Evolutionary conservation across 1,284 basidiomycete genomes (phyloP).

Genomic region (Caloboletus firmus): DNA sequence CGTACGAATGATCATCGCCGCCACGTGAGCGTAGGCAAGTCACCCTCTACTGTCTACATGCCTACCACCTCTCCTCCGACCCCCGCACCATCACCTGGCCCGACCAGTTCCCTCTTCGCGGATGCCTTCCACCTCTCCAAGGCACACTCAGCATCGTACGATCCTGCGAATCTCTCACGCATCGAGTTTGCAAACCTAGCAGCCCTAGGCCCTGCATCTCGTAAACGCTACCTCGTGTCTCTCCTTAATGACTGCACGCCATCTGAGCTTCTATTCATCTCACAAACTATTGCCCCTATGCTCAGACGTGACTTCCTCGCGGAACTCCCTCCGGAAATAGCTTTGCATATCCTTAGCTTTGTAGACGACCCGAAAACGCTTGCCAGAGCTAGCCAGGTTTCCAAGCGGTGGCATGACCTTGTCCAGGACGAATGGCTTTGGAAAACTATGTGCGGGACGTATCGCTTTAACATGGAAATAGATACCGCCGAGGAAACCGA

Average conservation of each 20-base stretch:
- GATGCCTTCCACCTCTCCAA: conserved; percentile 20
- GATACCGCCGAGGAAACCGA: conserved; percentile 12
- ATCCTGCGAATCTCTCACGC: conserved; percentile 34
- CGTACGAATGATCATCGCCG: conserved; percentile 17
- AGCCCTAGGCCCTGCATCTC: conserved; percentile 40
- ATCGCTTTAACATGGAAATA: conserved; percentile 47
- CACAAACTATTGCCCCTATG: conserved; percentile 72
- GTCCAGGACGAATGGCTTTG: conserved; percentile 85
- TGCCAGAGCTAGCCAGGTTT: conserved; percentile 71
- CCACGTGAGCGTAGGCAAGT: conserved; percentile 18
- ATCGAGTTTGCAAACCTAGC: conserved; percentile 40
- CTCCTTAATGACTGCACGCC: conserved; percentile 68
- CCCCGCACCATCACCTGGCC: conserved; percentile 63
- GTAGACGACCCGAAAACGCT: conserved; percentile 83
- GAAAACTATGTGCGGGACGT: conserved; percentile 73
- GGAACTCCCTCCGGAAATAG: conserved; percentile 83
- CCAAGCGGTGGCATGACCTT: conserved; percentile 74
- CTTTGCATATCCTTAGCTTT: conserved; percentile 78
- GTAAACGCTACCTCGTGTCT: conserved; percentile 62
- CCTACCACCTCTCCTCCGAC: conserved; percentile 66
- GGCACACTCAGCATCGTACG: conserved; percentile 18
- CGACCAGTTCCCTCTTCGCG: conserved; percentile 25
- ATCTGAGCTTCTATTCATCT: conserved; percentile 79
- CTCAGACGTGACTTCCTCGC: conserved; percentile 87
- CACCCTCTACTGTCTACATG: conserved; percentile 46